phyloP scores from a whole-genome alignment of 352 stramenopile species.

The Globisporangium takayamanum region DNA sequence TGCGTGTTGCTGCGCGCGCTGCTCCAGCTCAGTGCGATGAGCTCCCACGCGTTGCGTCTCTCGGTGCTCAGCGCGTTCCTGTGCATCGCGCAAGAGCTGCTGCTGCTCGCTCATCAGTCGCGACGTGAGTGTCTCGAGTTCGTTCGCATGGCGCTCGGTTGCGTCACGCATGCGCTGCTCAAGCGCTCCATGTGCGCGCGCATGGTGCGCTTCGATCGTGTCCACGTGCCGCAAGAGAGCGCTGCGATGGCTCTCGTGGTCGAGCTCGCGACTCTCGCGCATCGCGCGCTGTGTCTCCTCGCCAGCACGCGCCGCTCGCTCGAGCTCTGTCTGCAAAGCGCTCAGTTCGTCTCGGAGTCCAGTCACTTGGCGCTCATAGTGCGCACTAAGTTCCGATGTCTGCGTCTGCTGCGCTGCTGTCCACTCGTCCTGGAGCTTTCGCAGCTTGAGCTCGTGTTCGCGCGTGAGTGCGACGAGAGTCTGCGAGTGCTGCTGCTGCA shows the following conservation, averaged over 20 bases:
- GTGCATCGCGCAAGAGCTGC: slow-evolving; percentile 2
- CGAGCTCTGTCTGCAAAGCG: slow-evolving; percentile 4
- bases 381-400: slow-evolving; percentile 14
- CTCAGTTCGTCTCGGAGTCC: slow-evolving; percentile 19
- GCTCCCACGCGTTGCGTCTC: slow-evolving; percentile 4
- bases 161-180: not conserved
- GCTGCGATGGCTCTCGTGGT: slow-evolving; percentile 8
- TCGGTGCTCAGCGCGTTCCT: not conserved
- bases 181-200: no score
- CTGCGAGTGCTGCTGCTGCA: slow-evolving; percentile 18
- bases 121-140: slow-evolving; percentile 11
- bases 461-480: slow-evolving; percentile 14
- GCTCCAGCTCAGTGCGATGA: slow-evolving; percentile 19
- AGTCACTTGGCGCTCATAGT: slow-evolving; percentile 22
- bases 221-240: not conserved
- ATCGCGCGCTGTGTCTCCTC: slow-evolving; percentile 10
- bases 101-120: slow-evolving; percentile 6
- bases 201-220: not conserved
- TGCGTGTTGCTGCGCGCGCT: slow-evolving; percentile 15
- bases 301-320: not conserved
- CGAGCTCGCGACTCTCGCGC: slow-evolving; percentile 13
- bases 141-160: slow-evolving; percentile 10
- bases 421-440: slow-evolving; percentile 17
- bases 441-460: slow-evolving; percentile 10
- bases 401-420: slow-evolving; percentile 3